A percentile compares a stretch with the other conserved stretches of the same genome.
These are phyloP conservation scores for Solanum paucissectum DNA, from an alignment of 257 asterid genomes.

Conservation along the genomic window DNA sequence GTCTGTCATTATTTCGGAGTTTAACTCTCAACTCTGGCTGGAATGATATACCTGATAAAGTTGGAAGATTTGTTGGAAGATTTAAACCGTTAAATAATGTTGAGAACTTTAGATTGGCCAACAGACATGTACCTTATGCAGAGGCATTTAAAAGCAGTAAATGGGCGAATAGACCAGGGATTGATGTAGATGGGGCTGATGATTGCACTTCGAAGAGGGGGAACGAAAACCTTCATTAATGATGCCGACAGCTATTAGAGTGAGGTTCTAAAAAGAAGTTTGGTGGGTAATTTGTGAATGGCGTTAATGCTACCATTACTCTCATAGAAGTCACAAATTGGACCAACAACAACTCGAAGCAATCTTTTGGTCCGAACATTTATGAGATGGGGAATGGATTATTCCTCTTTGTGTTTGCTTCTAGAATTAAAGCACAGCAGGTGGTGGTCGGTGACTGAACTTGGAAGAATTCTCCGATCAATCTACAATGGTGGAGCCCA, in stretches of 20 bases:
- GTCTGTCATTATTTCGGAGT: background rate
- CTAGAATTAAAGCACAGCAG: background rate
- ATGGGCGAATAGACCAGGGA: background rate
- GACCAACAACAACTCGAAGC: background rate
- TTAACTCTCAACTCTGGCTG: background rate
- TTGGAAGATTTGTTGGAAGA: background rate
- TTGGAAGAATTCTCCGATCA: background rate
- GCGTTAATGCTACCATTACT: background rate
- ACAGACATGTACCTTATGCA: background rate
- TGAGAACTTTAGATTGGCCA: background rate
- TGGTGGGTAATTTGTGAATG: background rate
- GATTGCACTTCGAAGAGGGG: background rate
- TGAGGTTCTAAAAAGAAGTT: background rate
- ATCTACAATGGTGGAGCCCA: background rate
- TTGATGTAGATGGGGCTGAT: background rate
- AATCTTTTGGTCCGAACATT: background rate
- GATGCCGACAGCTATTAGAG: background rate
- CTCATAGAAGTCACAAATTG: background rate
- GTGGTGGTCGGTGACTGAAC: background rate
- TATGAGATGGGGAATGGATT: background rate
- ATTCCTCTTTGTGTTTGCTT: background rate
- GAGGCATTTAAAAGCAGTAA: background rate
- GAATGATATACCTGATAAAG: background rate
- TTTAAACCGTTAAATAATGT: background rate
- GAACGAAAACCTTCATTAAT: background rate